Evolutionary conservation across 73 alveolate genomes (phyloP).

Genomic region (Paramecium tetraurelia): DNA sequence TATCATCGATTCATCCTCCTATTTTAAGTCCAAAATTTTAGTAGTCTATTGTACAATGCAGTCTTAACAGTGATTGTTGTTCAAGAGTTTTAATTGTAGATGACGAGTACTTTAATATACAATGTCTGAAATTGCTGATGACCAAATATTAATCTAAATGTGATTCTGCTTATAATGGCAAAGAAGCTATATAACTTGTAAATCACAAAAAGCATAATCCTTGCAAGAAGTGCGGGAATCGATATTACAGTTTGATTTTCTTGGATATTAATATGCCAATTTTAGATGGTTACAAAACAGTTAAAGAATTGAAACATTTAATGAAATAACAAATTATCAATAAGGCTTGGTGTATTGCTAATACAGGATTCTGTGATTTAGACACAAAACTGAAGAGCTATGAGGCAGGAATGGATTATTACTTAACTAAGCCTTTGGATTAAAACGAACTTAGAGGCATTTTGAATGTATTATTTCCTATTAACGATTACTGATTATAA

Average conservation of each 20-base stretch:
- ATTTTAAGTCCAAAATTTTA: not conserved
- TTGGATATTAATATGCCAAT: constrained; percentile 36
- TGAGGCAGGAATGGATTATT: constrained; percentile 43
- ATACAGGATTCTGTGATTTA: constrained; percentile 34
- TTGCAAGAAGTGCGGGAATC: not conserved
- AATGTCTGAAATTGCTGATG: not conserved
- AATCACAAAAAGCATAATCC: not conserved
- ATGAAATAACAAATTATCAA: not conserved
- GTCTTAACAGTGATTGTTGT: constrained; percentile 21
- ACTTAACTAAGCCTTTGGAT: constrained; percentile 29
- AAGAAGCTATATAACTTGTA: constrained; percentile 12
- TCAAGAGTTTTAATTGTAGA: constrained; percentile 32
- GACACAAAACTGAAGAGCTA: not conserved
- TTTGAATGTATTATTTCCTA: not conserved
- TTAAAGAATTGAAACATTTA: not conserved
- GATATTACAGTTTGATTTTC: not conserved
- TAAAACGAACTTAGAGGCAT: not conserved
- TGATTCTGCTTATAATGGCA: constrained; percentile 38
- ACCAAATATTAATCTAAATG: not conserved
- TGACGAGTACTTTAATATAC: constrained; percentile 33
- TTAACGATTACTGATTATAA: not conserved
- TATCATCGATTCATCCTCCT: not conserved
- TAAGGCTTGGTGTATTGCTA: constrained; percentile 3
- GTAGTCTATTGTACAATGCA: not conserved
- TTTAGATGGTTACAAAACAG: constrained; percentile 7